phyloP scores from a whole-genome alignment of 257 asterid species.

The Eucommia ulmoides region DNA sequence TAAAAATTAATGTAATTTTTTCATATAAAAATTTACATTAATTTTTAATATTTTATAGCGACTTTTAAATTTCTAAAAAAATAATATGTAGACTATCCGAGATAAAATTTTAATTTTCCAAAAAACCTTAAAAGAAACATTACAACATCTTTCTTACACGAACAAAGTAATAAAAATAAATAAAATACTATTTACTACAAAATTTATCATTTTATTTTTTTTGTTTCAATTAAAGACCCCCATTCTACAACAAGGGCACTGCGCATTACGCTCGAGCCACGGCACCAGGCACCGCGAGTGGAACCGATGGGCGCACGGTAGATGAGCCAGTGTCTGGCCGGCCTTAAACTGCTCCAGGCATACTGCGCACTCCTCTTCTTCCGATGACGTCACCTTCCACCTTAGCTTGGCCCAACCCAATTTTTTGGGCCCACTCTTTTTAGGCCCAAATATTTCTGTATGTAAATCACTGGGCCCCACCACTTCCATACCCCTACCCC shows the following conservation, averaged over 20 bases:
- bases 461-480: slow-evolving; percentile 5
- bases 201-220: too few relatives aligned
- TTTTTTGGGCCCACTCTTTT: neutral
- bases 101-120: too few relatives aligned
- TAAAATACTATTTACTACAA: too few relatives aligned
- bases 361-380: neutral
- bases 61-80: too few relatives aligned
- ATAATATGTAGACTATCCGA: too few relatives aligned
- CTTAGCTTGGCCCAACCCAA: neutral
- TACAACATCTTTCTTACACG: too few relatives aligned
- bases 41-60: too few relatives aligned
- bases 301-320: neutral
- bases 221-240: neutral
- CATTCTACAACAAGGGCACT: neutral
- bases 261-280: neutral
- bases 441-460: slow-evolving; percentile 1
- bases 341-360: neutral
- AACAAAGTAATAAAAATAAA: too few relatives aligned
- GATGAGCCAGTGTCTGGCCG: neutral
- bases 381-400: neutral
- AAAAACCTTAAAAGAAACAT: too few relatives aligned
- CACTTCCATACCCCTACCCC: slow-evolving; percentile 11
- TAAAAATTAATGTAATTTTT: too few relatives aligned
- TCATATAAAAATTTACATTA: too few relatives aligned
- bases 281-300: neutral